A percentile compares a stretch with the other conserved stretches of the same genome.
Evolutionary conservation across 257 asterid species (phyloP).

Genomic region (Solanum rostratum): DNA sequence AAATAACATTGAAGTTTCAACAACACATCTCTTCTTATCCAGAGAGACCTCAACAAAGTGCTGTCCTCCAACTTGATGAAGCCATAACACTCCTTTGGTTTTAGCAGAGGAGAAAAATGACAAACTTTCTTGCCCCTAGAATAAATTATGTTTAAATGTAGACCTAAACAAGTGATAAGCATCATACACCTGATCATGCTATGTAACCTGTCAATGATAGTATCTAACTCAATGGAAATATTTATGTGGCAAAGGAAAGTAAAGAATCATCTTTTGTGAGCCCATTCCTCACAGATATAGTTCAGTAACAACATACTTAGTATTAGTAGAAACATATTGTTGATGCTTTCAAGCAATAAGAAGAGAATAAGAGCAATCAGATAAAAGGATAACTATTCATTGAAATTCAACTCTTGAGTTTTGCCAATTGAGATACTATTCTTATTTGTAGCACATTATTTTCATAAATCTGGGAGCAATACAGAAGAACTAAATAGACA

Average conservation of each 20-base stretch:
- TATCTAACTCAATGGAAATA: not conserved
- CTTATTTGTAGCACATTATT: not conserved
- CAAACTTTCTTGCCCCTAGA: not conserved
- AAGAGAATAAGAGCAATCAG: not conserved
- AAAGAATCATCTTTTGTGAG: not conserved
- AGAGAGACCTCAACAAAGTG: not conserved
- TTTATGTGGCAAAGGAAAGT: not conserved
- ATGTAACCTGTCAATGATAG: not conserved
- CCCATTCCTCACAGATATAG: not conserved
- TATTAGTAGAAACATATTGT: not conserved
- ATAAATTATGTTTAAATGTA: not conserved
- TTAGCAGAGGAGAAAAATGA: not conserved
- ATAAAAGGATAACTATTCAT: not conserved
- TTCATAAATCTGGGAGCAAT: not conserved
- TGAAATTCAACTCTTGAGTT: not conserved
- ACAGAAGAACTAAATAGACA: not conserved
- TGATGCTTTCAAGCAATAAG: not conserved
- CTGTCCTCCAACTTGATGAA: not conserved
- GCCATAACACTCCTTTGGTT: not conserved
- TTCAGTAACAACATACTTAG: not conserved
- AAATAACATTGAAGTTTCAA: not conserved
- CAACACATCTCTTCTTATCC: not conserved
- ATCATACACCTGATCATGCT: not conserved
- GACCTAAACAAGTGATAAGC: not conserved
- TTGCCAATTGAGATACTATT: not conserved